These are phyloP conservation scores for Dactylellina sp. DNA, from an alignment of 2,329 filamentous ascomycete species.

Conservation along the genomic window DNA sequence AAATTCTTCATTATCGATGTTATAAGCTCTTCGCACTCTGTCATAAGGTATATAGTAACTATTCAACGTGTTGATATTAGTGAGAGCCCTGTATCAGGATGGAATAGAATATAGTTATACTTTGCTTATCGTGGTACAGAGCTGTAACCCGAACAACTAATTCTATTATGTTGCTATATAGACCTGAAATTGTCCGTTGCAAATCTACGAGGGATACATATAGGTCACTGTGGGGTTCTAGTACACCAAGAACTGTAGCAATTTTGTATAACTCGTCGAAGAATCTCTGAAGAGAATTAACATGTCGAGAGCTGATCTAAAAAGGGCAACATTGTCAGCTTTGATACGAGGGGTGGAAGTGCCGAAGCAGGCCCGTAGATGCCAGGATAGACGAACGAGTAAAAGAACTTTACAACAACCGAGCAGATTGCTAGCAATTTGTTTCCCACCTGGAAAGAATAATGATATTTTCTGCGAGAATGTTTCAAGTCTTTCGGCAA, in stretches of 20 bases:
- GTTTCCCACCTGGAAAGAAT: conserved; percentile 38
- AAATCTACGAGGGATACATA: conserved; percentile 31
- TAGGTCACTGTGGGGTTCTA: conserved; percentile 35
- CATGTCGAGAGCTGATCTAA: conserved; percentile 37
- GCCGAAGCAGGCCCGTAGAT: not conserved
- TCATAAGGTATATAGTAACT: conserved; percentile 29
- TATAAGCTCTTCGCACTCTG: conserved; percentile 34
- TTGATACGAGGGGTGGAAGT: not conserved
- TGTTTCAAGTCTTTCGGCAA: conserved; percentile 32
- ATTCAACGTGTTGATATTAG: not conserved
- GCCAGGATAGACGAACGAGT: conserved; percentile 17
- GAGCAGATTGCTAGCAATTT: conserved; percentile 26
- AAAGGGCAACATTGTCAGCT: not conserved
- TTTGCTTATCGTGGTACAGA: conserved; percentile 15
- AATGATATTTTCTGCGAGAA: conserved; percentile 36
- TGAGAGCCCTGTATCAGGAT: too few species aligned
- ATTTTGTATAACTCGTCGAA: conserved; percentile 47
- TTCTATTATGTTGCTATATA: conserved; percentile 42
- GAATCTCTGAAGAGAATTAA: conserved; percentile 37
- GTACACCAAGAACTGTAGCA: conserved; percentile 14
- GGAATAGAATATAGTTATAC: conserved; percentile 11
- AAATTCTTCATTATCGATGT: conserved; percentile 36
- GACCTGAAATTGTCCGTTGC: conserved; percentile 8
- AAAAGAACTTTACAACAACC: conserved; percentile 44
- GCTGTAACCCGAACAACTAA: conserved; percentile 34